Conservation (phyloP, 768 basidiomycete species). For the Tylopilus felleus region DNA sequence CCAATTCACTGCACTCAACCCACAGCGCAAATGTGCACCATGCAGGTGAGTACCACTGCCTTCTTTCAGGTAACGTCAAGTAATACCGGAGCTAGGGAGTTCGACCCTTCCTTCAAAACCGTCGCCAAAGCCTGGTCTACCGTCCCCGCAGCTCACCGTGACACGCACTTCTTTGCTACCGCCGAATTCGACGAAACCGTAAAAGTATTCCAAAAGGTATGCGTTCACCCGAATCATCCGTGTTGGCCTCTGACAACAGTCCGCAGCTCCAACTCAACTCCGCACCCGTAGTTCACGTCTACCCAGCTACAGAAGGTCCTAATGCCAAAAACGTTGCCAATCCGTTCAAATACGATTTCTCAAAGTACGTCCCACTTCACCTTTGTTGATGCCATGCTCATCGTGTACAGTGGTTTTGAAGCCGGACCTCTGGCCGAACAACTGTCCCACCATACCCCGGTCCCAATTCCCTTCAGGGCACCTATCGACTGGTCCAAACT, state of each 20-base stretch:
- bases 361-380: constrained; percentile 45
- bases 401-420: constrained; percentile 68
- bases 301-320: constrained; percentile 69
- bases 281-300: constrained; percentile 81
- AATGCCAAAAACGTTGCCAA: constrained; percentile 48
- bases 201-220: constrained; percentile 76
- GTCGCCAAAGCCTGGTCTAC: constrained; percentile 83
- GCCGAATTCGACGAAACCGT: constrained; percentile 82
- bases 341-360: constrained; percentile 75
- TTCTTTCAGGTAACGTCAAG: neutral
- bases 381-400: neutral
- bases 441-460: constrained; percentile 70
- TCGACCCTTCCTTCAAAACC: constrained; percentile 77
- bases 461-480: constrained; percentile 75
- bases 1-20: constrained; percentile 83
- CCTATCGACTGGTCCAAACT: constrained; percentile 73
- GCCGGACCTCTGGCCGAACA: constrained; percentile 72
- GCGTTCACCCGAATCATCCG: neutral
- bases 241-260: constrained; percentile 9
- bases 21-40: constrained; percentile 80
- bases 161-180: constrained; percentile 89
- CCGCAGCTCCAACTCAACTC: constrained; percentile 73
- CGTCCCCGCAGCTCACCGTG: constrained; percentile 54
- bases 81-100: constrained; percentile 54
- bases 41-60: constrained; percentile 67